Evolutionary conservation across 441 rosid genomes (phyloP), one percentile per base, ranked within the genome.

Genomic region (Gossypium schwendimanii): DNA sequence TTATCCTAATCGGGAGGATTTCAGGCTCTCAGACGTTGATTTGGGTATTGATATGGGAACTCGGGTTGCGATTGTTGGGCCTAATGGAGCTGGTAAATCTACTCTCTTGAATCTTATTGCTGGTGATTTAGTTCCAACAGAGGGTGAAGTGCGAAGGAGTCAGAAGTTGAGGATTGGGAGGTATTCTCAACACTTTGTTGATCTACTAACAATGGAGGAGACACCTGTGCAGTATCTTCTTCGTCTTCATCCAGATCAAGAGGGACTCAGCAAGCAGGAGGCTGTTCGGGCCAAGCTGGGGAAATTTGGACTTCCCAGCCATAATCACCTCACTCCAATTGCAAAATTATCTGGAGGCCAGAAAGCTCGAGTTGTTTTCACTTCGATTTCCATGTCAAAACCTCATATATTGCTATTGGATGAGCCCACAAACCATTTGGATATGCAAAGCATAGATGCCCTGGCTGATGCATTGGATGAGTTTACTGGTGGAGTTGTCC

Each of bases 21-120:
- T 94, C 73, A 86, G 82, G 76, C 93, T 90, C 47, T 76, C 92
- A 0, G 72, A 89, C 71, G 90, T 91, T 58, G 98, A 94, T 80
- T 94, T 89, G 45, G 98, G 98, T 67, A 90, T 94, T 64, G 98
- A 94, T 82, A 91, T 94, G 97, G 97, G 96, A 68, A 91, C 98
- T 64, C 79, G 97, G 9, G 96, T 91, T 7, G 98, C 98, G 21
- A 91, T 91, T 50, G 93, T 90, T 68, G 98, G 98, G 73, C 96
- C 98, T 21, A 91, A 89, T 63, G 98, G 98, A 65, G 97, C 98
- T 55, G 97, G 97, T 67, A 94, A 94, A 75, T 91, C 95, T 59
- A 92, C 98, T 73, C 80, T 94, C n/a, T 79, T 94, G 76, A 94
- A 92, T 81, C 97, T 94, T 75, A 89, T 94, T 50, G 96, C 97